Conservation (phyloP, 306 rosid species). For the Rosa rugosa region DNA sequence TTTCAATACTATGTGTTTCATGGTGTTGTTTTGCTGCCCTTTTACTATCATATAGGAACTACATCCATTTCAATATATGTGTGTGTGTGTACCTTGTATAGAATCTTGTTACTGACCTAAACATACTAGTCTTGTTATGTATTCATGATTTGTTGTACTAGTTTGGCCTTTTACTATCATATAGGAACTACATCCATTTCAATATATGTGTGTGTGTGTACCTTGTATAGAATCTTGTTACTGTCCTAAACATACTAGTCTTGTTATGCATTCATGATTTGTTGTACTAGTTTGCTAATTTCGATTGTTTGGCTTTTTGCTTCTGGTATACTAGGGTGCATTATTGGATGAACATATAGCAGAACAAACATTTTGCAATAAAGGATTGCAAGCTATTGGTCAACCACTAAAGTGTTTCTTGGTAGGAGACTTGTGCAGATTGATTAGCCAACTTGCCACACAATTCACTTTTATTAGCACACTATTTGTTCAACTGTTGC, state of each 20-base stretch:
- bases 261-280: not conserved
- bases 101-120: not conserved
- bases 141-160: not conserved
- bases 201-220: too few relatives aligned
- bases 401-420: slow-evolving; percentile 67
- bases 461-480: not conserved
- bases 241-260: not conserved
- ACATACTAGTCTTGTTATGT: not conserved
- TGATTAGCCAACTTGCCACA: not conserved
- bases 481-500: not conserved
- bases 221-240: too few relatives aligned
- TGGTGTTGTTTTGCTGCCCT: not conserved
- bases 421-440: slow-evolving; percentile 39
- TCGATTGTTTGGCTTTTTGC: not conserved
- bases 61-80: too few relatives aligned
- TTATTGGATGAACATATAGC: slow-evolving; percentile 69
- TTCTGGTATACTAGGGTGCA: slow-evolving; percentile 51
- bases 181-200: too few relatives aligned
- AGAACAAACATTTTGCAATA: slow-evolving; percentile 58
- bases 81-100: too few relatives aligned
- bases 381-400: slow-evolving; percentile 52
- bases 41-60: too few relatives aligned
- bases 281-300: not conserved
- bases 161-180: not conserved
- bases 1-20: not conserved